These are phyloP conservation scores for Serendipita sp. DNA, from an alignment of 768 basidiomycete species.

Conservation along the genomic window DNA sequence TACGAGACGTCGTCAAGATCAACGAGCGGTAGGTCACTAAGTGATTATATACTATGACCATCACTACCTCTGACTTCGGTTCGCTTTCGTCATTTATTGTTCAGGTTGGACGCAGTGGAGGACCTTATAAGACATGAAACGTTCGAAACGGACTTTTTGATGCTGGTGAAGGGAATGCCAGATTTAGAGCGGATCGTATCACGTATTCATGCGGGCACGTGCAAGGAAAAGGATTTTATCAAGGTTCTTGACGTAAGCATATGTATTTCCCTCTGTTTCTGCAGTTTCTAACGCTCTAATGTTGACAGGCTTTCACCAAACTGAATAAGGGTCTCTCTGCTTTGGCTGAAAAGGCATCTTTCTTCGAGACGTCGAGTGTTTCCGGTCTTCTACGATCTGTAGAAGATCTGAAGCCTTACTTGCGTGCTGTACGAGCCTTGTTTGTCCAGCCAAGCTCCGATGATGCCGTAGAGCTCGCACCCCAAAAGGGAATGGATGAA, in stretches of 20 bases:
- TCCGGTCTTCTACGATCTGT: slow-evolving; percentile 59
- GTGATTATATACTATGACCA: slow-evolving; percentile 9
- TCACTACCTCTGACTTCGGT: background rate
- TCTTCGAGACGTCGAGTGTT: slow-evolving; percentile 66
- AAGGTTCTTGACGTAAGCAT: slow-evolving; percentile 56
- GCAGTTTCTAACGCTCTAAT: background rate
- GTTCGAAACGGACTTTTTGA: slow-evolving; percentile 62
- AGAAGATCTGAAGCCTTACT: slow-evolving; percentile 58
- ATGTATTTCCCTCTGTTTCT: background rate
- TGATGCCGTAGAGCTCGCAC: slow-evolving; percentile 60
- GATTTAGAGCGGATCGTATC: slow-evolving; percentile 91
- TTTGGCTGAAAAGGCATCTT: slow-evolving; percentile 48
- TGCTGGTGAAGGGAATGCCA: slow-evolving; percentile 65
- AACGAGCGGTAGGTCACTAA: slow-evolving; percentile 52
- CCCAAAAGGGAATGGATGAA: slow-evolving; percentile 71
- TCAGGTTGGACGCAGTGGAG: slow-evolving; percentile 83
- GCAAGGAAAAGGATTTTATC: slow-evolving; percentile 74
- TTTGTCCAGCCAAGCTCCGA: slow-evolving; percentile 33
- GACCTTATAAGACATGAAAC: slow-evolving; percentile 70
- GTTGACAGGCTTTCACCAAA: slow-evolving; percentile 50
- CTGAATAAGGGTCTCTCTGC: slow-evolving; percentile 50
- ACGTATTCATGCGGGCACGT: slow-evolving; percentile 85
- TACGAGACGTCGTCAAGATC: slow-evolving; percentile 68
- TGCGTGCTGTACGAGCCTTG: slow-evolving; percentile 59
- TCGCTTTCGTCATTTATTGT: background rate